phyloP scores from a whole-genome alignment of 2,329 filamentous ascomycete species.

The Fusarium torreyae region DNA sequence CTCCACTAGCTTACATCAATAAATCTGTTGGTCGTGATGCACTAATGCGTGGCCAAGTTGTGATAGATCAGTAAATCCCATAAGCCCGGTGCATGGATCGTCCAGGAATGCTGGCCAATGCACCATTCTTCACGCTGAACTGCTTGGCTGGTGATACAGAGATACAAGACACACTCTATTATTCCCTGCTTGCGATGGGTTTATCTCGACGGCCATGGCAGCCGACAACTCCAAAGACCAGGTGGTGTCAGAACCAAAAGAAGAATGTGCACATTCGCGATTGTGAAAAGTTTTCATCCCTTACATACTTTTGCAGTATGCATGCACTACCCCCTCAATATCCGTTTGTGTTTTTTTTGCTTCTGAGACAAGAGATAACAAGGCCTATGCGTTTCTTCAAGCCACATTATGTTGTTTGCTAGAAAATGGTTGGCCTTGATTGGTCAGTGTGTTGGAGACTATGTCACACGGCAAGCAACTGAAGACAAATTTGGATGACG shows the following conservation, averaged over 20 bases:
- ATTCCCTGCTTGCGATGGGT: not conserved
- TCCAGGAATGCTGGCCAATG: not conserved
- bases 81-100: not conserved
- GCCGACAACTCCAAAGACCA: not conserved
- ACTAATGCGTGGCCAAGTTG: not conserved
- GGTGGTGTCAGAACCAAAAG: not conserved
- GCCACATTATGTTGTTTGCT: slow-evolving; percentile 7
- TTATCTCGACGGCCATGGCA: not conserved
- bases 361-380: not conserved
- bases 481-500: not conserved
- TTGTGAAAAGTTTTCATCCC: not conserved
- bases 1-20: not conserved
- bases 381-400: not conserved
- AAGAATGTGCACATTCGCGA: not conserved
- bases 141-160: not conserved
- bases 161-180: not conserved
- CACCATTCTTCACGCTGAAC: not conserved
- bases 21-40: not conserved
- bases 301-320: not conserved
- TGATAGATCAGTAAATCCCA: not conserved
- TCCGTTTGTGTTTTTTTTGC: not conserved
- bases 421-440: not conserved
- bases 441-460: not conserved
- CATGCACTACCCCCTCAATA: not conserved
- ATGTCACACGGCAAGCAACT: not conserved